Evolutionary conservation across 495 filamentous ascomycete species (phyloP).

Genomic region (Amniculicola lignicola): DNA sequence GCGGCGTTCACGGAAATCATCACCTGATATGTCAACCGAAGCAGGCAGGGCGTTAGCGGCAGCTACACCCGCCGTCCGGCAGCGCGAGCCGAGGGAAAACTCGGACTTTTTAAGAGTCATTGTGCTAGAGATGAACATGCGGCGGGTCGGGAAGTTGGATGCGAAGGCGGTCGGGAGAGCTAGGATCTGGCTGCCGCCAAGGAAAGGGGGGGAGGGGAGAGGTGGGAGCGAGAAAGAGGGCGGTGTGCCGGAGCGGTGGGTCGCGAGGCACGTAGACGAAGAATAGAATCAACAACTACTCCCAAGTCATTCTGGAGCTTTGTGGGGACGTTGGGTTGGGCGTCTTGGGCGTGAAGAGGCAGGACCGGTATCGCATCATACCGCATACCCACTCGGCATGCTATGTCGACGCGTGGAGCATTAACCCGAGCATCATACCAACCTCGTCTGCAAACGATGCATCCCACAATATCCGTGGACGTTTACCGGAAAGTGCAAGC

Average conservation of each 20-base stretch:
- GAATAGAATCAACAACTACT: too few relatives aligned
- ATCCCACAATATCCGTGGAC: too few relatives aligned
- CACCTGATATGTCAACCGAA: constrained; percentile 37
- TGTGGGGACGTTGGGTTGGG: too few relatives aligned
- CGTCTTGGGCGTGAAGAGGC: too few relatives aligned
- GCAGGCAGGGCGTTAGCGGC: constrained; percentile 31
- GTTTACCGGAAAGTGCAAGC: too few relatives aligned
- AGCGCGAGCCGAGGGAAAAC: constrained; percentile 89
- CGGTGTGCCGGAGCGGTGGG: constrained; percentile 27
- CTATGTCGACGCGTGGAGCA: too few relatives aligned
- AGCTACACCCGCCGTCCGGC: constrained; percentile 54
- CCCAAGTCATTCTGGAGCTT: too few relatives aligned
- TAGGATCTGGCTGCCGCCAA: constrained; percentile 80
- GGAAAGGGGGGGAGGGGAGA: constrained; percentile 44
- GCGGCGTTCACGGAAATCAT: constrained; percentile 17
- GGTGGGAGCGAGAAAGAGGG: constrained; percentile 2
- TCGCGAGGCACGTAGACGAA: constrained; percentile 14
- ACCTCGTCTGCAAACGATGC: too few relatives aligned
- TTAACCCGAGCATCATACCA: too few relatives aligned
- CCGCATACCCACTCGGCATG: too few relatives aligned
- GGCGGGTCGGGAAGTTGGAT: constrained; percentile 82
- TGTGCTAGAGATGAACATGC: constrained; percentile 97
- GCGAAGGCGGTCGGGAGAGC: constrained; percentile 79
- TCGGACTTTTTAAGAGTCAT: constrained; percentile 90
- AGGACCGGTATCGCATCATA: too few relatives aligned